Percentiles rank a stretch among this genome's conserved stretches.
These are phyloP conservation scores for Quambalaria eucalypti DNA, from an alignment of 1,284 basidiomycete species.

Conservation along the genomic window DNA sequence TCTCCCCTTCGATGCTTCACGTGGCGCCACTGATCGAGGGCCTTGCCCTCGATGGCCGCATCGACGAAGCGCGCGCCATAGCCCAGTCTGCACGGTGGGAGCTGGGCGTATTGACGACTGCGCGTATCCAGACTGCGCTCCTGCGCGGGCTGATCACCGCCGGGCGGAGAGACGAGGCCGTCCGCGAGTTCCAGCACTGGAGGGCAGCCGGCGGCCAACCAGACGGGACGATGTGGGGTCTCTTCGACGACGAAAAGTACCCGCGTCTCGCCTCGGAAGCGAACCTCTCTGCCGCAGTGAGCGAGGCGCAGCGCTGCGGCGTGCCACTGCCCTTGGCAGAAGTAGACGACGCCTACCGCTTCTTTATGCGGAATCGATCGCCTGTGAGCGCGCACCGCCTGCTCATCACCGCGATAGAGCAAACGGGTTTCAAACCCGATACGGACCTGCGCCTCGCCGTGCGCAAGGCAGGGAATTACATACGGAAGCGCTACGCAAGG, in stretches of 20 bases:
- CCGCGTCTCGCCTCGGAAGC: not conserved
- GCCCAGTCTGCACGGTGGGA: constrained; percentile 13
- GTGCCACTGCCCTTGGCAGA: constrained; percentile 6
- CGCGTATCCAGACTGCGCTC: constrained; percentile 21
- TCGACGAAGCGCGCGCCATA: constrained; percentile 17
- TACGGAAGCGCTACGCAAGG: too few relatives aligned
- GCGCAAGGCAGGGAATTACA: constrained; percentile 5
- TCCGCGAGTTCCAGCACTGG: constrained; percentile 13
- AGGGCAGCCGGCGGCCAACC: constrained; percentile 10
- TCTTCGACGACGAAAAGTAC: constrained; percentile 6
- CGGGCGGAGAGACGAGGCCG: constrained; percentile 5
- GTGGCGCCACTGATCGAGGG: constrained; percentile 23
- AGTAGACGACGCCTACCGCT: constrained; percentile 13
- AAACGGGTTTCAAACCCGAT: constrained; percentile 9
- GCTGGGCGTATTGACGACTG: constrained; percentile 9
- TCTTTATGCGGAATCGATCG: constrained; percentile 9
- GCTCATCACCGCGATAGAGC: constrained; percentile 11
- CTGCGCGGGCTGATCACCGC: constrained; percentile 15
- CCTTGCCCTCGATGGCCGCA: constrained; percentile 9
- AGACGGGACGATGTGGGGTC: constrained; percentile 15
- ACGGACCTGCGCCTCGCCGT: constrained; percentile 12
- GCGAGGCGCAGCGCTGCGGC: constrained; percentile 9
- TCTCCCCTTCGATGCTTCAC: constrained; percentile 18
- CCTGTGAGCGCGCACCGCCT: constrained; percentile 19
- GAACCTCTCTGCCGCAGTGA: constrained; percentile 1